These are phyloP conservation scores for Magnusiomyces magnusii DNA, from an alignment of 1,139 yeast species.

Conservation along the genomic window DNA sequence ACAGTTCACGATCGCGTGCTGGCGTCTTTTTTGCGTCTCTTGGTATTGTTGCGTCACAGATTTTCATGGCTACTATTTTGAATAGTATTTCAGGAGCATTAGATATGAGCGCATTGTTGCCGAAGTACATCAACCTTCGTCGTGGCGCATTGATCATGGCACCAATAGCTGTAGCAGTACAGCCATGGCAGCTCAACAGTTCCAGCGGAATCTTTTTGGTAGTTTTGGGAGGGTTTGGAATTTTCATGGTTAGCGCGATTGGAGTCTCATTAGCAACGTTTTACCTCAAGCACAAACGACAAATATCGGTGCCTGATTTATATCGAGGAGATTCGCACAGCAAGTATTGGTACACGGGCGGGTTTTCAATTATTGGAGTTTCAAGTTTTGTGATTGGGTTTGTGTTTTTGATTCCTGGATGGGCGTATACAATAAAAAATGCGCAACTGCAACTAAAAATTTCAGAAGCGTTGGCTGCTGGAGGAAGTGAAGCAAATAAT, in stretches of 20 bases:
- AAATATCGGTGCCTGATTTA: constrained; percentile 6
- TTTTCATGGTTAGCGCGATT: constrained; percentile 11
- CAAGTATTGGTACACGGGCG: constrained; percentile 12
- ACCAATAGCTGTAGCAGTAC: constrained; percentile 5
- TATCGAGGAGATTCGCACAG: constrained; percentile 1
- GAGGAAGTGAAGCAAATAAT: too few relatives aligned
- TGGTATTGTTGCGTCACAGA: constrained; percentile 25
- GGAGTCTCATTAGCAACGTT: constrained; percentile 12
- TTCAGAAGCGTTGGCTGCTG: neutral
- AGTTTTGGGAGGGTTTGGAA: constrained; percentile 11
- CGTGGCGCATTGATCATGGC: constrained; percentile 10
- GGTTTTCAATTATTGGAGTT: constrained; percentile 6
- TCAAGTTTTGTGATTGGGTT: constrained; percentile 8
- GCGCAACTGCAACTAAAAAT: neutral
- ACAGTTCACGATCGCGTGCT: constrained; percentile 30
- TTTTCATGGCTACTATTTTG: constrained; percentile 27
- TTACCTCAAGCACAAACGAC: constrained; percentile 5
- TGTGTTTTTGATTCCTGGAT: constrained; percentile 12
- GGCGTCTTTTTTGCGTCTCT: constrained; percentile 34
- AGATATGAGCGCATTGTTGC: constrained; percentile 48
- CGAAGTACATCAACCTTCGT: constrained; percentile 23
- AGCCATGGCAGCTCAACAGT: constrained; percentile 13
- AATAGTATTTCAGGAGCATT: constrained; percentile 42
- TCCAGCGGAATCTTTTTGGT: constrained; percentile 6
- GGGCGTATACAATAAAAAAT: constrained; percentile 7